Conservation (phyloP, 208 protist species). For the Trypanosoma caninum region DNA sequence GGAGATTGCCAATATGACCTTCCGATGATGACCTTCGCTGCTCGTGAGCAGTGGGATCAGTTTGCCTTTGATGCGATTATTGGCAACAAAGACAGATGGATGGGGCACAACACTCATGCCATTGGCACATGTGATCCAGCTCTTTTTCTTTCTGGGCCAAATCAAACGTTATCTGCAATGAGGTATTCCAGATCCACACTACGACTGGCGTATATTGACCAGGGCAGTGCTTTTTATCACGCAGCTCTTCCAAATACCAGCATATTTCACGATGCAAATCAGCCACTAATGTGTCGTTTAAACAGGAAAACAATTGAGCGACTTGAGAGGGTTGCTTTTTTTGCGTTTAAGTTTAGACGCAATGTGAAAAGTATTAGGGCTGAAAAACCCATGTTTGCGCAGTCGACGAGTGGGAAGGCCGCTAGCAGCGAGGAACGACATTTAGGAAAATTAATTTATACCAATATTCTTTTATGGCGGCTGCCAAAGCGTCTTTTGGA, state of each 20-base stretch:
- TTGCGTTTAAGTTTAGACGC: not conserved
- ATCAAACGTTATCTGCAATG: no score
- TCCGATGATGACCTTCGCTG: not conserved
- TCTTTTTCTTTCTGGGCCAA: no score
- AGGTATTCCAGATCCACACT: slow-evolving; percentile 8
- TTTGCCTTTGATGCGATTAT: slow-evolving; percentile 42
- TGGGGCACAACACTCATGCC: slow-evolving; percentile 32
- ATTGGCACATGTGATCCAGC: slow-evolving; percentile 12
- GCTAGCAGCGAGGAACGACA: slow-evolving; percentile 11
- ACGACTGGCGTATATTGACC: slow-evolving; percentile 31
- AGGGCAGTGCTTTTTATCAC: slow-evolving; percentile 32
- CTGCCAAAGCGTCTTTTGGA: slow-evolving; percentile 19
- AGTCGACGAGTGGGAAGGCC: not conserved
- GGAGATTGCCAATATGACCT: not conserved
- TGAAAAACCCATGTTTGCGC: not conserved
- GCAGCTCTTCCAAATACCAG: not conserved
- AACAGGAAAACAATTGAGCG: slow-evolving; percentile 3
- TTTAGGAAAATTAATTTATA: slow-evolving; percentile 18
- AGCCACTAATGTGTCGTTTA: slow-evolving; percentile 3
- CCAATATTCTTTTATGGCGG: slow-evolving; percentile 9
- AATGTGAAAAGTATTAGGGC: not conserved
- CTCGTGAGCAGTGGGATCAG: slow-evolving; percentile 27
- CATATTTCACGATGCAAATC: slow-evolving; percentile 5
- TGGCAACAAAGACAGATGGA: slow-evolving; percentile 42
- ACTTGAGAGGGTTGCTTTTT: slow-evolving; percentile 8